A percentile compares a stretch with the other conserved stretches of the same genome.
Evolutionary conservation across 331 rosid genomes (phyloP).

Genomic region (Quercus tomentella): DNA sequence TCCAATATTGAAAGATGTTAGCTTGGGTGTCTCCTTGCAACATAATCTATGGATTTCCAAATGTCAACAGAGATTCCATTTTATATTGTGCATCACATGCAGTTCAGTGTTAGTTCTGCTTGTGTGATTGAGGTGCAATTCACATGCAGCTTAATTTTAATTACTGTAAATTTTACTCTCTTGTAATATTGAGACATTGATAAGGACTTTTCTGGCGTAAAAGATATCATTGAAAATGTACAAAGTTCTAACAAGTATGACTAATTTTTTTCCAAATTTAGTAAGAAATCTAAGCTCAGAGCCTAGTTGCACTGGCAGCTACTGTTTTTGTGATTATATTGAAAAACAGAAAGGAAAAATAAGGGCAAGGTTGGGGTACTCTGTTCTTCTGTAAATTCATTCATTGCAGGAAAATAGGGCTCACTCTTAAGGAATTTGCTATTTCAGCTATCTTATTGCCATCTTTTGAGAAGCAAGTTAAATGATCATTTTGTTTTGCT

Average conservation of each 20-base stretch:
- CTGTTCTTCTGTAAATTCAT: background rate
- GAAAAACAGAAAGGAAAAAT: no score
- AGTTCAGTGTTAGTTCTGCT: background rate
- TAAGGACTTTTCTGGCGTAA: background rate
- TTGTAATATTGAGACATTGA: background rate
- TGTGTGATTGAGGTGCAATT: background rate
- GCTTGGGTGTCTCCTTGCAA: background rate
- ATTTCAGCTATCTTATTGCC: background rate
- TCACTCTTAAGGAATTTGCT: background rate
- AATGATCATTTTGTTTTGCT: background rate
- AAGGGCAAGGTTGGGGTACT: background rate
- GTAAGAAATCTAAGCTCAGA: background rate
- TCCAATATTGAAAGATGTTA: background rate
- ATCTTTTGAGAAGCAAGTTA: background rate
- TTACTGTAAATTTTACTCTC: background rate
- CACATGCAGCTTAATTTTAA: background rate
- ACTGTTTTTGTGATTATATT: no score
- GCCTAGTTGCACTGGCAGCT: background rate
- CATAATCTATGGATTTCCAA: background rate
- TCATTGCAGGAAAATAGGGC: background rate
- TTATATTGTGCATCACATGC: background rate
- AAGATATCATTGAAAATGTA: background rate
- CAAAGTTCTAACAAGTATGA: background rate
- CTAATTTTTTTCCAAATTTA: background rate
- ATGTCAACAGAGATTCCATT: background rate